Evolutionary conservation across 2,329 filamentous ascomycete species (phyloP).

Genomic region (Curvularia verruculosa): DNA sequence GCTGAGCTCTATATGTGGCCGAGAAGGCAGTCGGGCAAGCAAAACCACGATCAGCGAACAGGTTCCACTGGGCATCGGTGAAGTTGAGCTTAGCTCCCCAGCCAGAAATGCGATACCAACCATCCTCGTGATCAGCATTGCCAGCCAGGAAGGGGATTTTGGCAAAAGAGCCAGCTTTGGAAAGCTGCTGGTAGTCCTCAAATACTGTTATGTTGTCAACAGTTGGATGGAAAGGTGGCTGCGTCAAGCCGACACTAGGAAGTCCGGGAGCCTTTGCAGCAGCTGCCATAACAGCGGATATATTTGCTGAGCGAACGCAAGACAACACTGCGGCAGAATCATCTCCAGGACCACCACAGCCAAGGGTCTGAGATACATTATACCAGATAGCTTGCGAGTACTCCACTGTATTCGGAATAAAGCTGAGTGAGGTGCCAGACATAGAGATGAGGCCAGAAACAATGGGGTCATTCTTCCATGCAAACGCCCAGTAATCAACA

Average conservation of each 20-base stretch:
- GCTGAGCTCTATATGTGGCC: conserved; percentile 28
- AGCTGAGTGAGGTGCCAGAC: conserved; percentile 54
- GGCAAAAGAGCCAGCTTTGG: conserved; percentile 29
- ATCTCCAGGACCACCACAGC: conserved; percentile 40
- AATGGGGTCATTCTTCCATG: conserved; percentile 57
- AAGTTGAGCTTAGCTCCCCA: conserved; percentile 29
- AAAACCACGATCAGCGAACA: conserved; percentile 33
- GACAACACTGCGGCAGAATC: conserved; percentile 36
- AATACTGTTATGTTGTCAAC: conserved; percentile 42
- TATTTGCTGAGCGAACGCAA: conserved; percentile 46
- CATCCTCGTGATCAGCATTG: conserved; percentile 34
- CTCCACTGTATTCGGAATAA: conserved; percentile 33
- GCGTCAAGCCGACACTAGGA: conserved; percentile 29
- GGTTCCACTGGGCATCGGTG: conserved; percentile 31
- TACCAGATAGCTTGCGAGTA: conserved; percentile 36
- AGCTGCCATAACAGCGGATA: conserved; percentile 29
- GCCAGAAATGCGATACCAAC: conserved; percentile 37
- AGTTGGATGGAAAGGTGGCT: conserved; percentile 41
- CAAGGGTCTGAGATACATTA: conserved; percentile 49
- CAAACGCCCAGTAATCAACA: conserved; percentile 58
- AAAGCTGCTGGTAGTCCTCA: conserved; percentile 34
- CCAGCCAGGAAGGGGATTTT: conserved; percentile 34
- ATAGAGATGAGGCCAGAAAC: conserved; percentile 55
- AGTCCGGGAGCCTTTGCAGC: conserved; percentile 35
- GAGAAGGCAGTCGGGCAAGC: conserved; percentile 31